Evolutionary conservation across 441 rosid species (phyloP).

Genomic region (Syzygium malaccense): DNA sequence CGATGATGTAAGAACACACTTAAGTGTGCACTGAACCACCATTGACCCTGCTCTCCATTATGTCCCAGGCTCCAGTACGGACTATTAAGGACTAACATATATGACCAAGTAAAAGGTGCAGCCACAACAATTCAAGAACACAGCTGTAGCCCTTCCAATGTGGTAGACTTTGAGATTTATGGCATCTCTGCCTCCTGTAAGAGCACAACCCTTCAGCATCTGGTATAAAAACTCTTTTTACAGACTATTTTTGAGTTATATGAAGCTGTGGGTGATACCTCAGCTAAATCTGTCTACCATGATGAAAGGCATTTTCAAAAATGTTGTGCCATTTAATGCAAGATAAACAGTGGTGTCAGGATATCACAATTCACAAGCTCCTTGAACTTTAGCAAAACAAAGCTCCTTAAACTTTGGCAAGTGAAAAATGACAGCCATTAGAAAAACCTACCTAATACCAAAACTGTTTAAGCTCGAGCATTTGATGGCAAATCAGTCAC

Average conservation of each 20-base stretch:
- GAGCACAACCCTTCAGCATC: background rate
- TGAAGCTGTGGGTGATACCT: background rate
- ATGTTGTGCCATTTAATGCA: background rate
- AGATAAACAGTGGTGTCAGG: background rate
- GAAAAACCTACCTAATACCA: background rate
- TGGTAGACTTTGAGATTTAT: background rate
- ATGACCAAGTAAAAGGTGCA: background rate
- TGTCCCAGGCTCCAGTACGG: background rate
- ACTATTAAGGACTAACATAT: background rate
- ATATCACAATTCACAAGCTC: background rate
- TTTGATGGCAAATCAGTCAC: background rate
- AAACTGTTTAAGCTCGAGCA: background rate
- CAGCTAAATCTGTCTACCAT: background rate
- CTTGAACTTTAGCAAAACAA: background rate
- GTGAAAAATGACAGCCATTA: background rate
- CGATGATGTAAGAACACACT: background rate
- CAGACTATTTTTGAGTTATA: background rate
- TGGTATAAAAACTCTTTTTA: background rate
- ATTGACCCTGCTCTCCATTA: background rate
- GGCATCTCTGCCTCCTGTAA: background rate
- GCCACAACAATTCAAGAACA: background rate
- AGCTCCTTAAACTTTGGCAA: background rate
- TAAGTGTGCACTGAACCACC: background rate
- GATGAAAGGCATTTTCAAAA: background rate
- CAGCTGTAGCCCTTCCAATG: background rate